Percentiles rank a stretch among this genome's conserved stretches.
phyloP scores from a whole-genome alignment of 2,329 filamentous ascomycete species.

The Sphaerulina vaccinii region DNA sequence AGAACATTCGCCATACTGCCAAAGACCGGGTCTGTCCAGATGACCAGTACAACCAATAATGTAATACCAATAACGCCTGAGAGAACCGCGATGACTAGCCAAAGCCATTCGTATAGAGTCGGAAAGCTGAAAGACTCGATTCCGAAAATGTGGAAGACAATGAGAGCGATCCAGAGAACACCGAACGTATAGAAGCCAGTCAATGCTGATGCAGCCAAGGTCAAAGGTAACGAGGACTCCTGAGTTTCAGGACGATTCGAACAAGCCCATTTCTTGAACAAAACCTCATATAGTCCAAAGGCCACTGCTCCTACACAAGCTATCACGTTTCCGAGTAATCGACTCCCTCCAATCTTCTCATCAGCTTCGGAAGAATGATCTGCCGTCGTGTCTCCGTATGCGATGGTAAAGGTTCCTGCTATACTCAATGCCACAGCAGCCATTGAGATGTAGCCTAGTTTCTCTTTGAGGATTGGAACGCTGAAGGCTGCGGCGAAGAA shows the following conservation, averaged over 20 bases:
- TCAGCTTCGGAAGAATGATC: slow-evolving; percentile 21
- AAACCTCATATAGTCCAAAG: slow-evolving; percentile 38
- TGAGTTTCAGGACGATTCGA: slow-evolving; percentile 29
- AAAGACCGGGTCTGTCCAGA: slow-evolving; percentile 39
- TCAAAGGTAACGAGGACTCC: slow-evolving; percentile 32
- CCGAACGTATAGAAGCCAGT: slow-evolving; percentile 36
- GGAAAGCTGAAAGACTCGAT: slow-evolving; percentile 34
- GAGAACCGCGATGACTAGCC: slow-evolving; percentile 33
- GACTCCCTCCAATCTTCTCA: slow-evolving; percentile 28
- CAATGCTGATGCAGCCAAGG: slow-evolving; percentile 34
- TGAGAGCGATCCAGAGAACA: slow-evolving; percentile 32
- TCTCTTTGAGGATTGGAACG: slow-evolving; percentile 34
- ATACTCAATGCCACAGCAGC: slow-evolving; percentile 35
- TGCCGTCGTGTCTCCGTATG: slow-evolving; percentile 36
- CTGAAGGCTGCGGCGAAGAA: slow-evolving; percentile 38
- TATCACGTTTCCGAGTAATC: slow-evolving; percentile 35
- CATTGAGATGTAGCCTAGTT: slow-evolving; percentile 30
- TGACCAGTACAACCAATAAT: slow-evolving; percentile 34
- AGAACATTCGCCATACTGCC: slow-evolving; percentile 37
- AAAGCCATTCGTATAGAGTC: slow-evolving; percentile 28
- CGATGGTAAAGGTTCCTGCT: slow-evolving; percentile 36
- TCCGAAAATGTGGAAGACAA: slow-evolving; percentile 33
- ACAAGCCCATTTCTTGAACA: slow-evolving; percentile 39
- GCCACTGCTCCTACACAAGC: slow-evolving; percentile 34
- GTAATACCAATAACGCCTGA: slow-evolving; percentile 35